phyloP scores from a whole-genome alignment of 108 stramenopile species.

The Pinguiococcus pyrenoidosus region DNA sequence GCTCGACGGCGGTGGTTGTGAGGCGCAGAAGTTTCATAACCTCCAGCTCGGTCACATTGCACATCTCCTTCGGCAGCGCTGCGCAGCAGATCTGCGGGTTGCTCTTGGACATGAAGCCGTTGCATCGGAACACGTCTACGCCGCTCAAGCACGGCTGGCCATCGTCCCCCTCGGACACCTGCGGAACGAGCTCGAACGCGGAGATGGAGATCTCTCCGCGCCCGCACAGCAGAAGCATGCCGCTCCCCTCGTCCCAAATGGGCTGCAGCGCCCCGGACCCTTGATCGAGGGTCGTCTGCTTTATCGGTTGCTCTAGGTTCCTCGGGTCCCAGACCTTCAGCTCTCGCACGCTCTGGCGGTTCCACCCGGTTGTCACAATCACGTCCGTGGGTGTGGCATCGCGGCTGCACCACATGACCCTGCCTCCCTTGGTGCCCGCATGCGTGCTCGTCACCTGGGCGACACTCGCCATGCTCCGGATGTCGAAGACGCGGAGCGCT shows the following conservation, averaged over 20 bases:
- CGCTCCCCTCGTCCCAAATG: background rate
- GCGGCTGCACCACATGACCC: no score
- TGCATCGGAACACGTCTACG: no score
- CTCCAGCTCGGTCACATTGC: background rate
- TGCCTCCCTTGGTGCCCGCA: no score
- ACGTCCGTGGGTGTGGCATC: background rate
- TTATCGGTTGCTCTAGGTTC: background rate
- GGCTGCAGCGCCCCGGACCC: background rate
- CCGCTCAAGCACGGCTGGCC: no score
- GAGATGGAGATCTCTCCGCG: background rate
- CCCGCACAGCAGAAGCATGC: background rate
- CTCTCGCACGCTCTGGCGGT: background rate
- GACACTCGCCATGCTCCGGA: background rate
- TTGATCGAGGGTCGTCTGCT: no score
- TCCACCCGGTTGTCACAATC: background rate
- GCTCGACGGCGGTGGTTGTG: background rate
- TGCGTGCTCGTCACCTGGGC: no score
- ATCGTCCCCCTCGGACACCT: background rate
- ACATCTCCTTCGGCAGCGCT: background rate
- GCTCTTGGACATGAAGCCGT: background rate
- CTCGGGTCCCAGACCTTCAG: background rate
- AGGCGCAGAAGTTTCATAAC: background rate
- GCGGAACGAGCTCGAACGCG: background rate
- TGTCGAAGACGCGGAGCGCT: background rate
- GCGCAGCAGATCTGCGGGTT: background rate